These are phyloP conservation scores for Coelastrella sp. DNA, from an alignment of 139 green algal species.

Conservation along the genomic window DNA sequence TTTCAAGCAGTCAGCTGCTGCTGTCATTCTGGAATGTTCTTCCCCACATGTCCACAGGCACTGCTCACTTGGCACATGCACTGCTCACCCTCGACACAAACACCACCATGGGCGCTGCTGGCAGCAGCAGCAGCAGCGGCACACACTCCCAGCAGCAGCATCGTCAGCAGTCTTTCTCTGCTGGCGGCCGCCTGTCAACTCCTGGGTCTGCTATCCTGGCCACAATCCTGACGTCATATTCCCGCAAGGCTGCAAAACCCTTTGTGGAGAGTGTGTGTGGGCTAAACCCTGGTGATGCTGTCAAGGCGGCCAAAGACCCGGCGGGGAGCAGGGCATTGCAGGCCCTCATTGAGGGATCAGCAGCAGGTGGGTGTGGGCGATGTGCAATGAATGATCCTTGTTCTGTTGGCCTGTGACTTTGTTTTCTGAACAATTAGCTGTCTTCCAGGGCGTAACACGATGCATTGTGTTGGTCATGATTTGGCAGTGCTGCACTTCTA, in stretches of 20 bases:
- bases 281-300: constrained; percentile 49
- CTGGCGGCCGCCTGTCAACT: constrained; percentile 24
- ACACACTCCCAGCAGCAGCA: constrained; percentile 15
- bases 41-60: constrained; percentile 39
- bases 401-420: too few relatives aligned
- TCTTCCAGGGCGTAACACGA: too few relatives aligned
- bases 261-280: constrained; percentile 48
- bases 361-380: not conserved
- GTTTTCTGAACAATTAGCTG: too few relatives aligned
- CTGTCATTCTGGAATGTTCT: too few relatives aligned
- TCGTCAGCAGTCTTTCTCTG: not conserved
- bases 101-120: constrained; percentile 4
- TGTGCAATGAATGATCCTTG: not conserved
- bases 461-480: too few relatives aligned
- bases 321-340: constrained; percentile 72
- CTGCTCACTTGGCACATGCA: constrained; percentile 48
- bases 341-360: not conserved
- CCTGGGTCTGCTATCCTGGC: constrained; percentile 44
- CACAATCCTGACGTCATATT: not conserved
- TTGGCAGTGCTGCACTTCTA: too few relatives aligned
- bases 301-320: constrained; percentile 58
- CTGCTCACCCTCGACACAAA: constrained; percentile 65
- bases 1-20: too few relatives aligned
- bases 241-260: constrained; percentile 40
- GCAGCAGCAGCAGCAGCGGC: constrained; percentile 20